A percentile compares a stretch with the other conserved stretches of the same genome.
These are phyloP conservation scores for Trichosporon sp. DNA, from an alignment of 1,284 basidiomycete genomes.

Conservation along the genomic window DNA sequence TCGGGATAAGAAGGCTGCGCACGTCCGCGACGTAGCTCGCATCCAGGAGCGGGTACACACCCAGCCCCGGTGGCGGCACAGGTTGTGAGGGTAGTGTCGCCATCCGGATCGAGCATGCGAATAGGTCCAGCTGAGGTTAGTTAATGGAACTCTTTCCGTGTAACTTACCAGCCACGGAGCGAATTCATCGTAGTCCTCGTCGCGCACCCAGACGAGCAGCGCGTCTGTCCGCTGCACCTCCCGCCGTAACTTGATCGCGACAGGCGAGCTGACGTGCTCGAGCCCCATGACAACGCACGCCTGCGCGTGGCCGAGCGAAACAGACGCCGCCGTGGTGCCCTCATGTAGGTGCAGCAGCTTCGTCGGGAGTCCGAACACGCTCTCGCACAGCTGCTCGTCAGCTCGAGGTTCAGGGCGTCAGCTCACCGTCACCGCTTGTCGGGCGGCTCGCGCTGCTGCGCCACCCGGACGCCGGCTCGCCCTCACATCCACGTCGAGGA, in stretches of 20 bases:
- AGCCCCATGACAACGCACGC: constrained; percentile 34
- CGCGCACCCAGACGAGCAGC: constrained; percentile 40
- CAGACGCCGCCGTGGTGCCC: neutral
- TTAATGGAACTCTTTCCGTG: neutral
- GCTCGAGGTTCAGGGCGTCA: neutral
- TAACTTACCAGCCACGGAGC: constrained; percentile 38
- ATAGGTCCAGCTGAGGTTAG: constrained; percentile 33
- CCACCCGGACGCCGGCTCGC: neutral
- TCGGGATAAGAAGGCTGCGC: constrained; percentile 31
- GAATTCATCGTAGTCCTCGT: constrained; percentile 21
- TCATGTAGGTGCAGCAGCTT: constrained; percentile 17
- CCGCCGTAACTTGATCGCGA: constrained; percentile 27
- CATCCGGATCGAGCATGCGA: constrained; percentile 22
- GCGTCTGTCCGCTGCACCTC: constrained; percentile 13
- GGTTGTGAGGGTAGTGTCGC: constrained; percentile 10
- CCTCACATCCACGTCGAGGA: constrained; percentile 28
- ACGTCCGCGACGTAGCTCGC: constrained; percentile 30
- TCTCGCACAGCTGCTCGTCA: constrained; percentile 21
- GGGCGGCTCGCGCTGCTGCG: neutral
- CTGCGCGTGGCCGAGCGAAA: neutral
- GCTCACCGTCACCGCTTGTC: constrained; percentile 7
- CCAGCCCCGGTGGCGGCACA: constrained; percentile 16
- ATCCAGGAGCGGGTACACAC: constrained; percentile 18
- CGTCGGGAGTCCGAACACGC: constrained; percentile 30
- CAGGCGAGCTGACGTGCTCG: constrained; percentile 27